Evolutionary conservation across 1,284 basidiomycete genomes (phyloP).

Genomic region (Apiotrichum brassicae): DNA sequence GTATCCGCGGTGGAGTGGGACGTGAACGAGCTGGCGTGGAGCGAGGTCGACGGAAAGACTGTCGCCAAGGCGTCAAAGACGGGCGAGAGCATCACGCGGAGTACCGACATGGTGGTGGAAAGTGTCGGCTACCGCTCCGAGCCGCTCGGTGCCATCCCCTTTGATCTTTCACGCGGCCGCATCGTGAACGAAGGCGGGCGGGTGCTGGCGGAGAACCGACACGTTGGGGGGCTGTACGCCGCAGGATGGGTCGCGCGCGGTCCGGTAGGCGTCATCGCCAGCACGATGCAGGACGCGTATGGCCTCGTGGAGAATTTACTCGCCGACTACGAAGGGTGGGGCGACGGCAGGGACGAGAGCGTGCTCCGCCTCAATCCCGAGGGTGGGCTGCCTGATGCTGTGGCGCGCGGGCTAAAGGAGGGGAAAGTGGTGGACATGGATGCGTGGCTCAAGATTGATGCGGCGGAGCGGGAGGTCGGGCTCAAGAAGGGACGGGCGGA

Average conservation of each 20-base stretch:
- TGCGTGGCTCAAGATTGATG: conserved; percentile 40
- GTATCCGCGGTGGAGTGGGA: conserved; percentile 38
- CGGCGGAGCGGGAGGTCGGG: conserved; percentile 23
- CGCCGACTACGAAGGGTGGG: conserved; percentile 24
- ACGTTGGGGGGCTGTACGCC: conserved; percentile 55
- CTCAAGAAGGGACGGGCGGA: conserved; percentile 27
- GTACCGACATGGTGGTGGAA: conserved; percentile 75
- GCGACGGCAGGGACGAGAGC: not conserved
- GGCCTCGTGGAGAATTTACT: conserved; percentile 40
- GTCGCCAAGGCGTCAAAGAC: conserved; percentile 57
- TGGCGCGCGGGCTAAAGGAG: conserved; percentile 19
- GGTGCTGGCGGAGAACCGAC: conserved; percentile 45
- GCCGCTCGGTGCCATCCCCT: conserved; percentile 49
- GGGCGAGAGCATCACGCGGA: conserved; percentile 52
- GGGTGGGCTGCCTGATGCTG: conserved; percentile 23
- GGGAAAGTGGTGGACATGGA: conserved; percentile 34
- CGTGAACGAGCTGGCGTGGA: conserved; percentile 29
- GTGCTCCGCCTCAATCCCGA: conserved; percentile 15
- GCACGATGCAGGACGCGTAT: conserved; percentile 92
- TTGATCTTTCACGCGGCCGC: conserved; percentile 43
- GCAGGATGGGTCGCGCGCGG: conserved; percentile 92
- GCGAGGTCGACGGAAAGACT: conserved; percentile 9
- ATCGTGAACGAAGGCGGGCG: conserved; percentile 44
- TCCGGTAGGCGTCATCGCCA: conserved; percentile 84
- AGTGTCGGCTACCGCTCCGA: conserved; percentile 82